These are phyloP conservation scores for Macrophomina phaseolina DNA, from an alignment of 2,329 filamentous ascomycete species.

Conservation along the genomic window DNA sequence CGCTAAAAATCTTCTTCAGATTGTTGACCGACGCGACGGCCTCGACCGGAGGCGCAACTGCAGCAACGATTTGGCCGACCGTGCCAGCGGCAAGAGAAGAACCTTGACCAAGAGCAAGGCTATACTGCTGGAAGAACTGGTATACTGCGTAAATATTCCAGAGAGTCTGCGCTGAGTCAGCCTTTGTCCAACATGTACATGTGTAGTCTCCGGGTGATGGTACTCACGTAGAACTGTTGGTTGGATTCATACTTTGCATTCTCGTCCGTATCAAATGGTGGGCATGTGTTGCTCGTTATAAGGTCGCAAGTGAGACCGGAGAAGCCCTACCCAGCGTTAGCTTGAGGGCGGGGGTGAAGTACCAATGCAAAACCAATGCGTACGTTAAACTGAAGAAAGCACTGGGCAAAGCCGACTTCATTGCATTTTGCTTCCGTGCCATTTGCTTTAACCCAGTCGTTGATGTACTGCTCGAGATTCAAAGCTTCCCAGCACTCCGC, in stretches of 20 bases:
- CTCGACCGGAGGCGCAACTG: constrained; percentile 4
- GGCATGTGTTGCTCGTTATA: constrained; percentile 15
- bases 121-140: constrained; percentile 13
- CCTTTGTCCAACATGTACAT: not conserved
- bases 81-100: constrained; percentile 1
- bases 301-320: constrained; percentile 11
- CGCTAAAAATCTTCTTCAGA: constrained; percentile 11
- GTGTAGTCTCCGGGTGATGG: not conserved
- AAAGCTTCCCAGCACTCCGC: constrained; percentile 11
- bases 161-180: not conserved
- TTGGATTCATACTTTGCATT: constrained; percentile 5
- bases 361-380: not conserved
- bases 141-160: constrained; percentile 16
- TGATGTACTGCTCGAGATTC: constrained; percentile 11
- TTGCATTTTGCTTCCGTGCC: constrained; percentile 2
- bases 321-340: not conserved
- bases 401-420: constrained; percentile 5
- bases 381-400: constrained; percentile 8
- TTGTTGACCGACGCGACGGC: constrained; percentile 8
- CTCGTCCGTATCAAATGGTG: constrained; percentile 1
- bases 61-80: constrained; percentile 8
- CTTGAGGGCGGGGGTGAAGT: not conserved
- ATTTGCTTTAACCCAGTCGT: constrained; percentile 3
- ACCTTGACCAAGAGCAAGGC: not conserved
- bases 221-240: constrained; percentile 12